Evolutionary conservation across 2,329 filamentous ascomycete genomes (phyloP).

Genomic region (Trichophyton simii): DNA sequence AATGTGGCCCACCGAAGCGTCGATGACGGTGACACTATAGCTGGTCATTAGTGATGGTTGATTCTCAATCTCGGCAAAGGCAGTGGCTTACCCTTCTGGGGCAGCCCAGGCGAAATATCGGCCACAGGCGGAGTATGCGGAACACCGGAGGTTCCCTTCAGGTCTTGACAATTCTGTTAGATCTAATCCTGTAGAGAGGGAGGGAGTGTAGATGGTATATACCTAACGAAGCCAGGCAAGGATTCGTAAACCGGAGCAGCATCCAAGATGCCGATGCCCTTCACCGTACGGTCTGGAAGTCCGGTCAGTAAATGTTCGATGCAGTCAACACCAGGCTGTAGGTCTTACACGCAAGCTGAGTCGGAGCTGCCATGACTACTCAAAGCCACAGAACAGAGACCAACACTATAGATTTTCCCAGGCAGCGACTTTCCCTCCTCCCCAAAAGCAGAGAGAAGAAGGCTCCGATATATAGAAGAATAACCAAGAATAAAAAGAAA

Average conservation of each 20-base stretch:
- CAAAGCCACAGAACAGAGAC: slow-evolving; percentile 58
- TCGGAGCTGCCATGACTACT: slow-evolving; percentile 85
- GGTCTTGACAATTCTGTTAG: background rate
- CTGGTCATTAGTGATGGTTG: background rate
- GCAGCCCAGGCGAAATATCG: slow-evolving; percentile 94
- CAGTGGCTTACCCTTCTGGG: slow-evolving; percentile 51
- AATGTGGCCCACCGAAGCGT: slow-evolving; percentile 62
- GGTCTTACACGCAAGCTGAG: slow-evolving; percentile 75
- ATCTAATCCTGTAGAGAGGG: too few relatives aligned
- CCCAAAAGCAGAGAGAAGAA: background rate
- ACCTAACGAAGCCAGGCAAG: slow-evolving; percentile 63
- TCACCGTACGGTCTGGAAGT: slow-evolving; percentile 68
- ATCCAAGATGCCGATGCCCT: slow-evolving; percentile 88
- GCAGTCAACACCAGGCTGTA: background rate
- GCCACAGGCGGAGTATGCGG: slow-evolving; percentile 88
- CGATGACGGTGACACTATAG: slow-evolving; percentile 63
- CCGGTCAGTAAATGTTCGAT: slow-evolving; percentile 13
- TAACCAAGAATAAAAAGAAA: background rate
- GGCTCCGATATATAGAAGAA: background rate
- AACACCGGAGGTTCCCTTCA: slow-evolving; percentile 89
- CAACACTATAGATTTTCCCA: background rate
- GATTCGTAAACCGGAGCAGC: slow-evolving; percentile 77
- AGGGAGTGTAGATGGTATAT: slow-evolving; percentile 5
- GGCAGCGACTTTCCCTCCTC: background rate
- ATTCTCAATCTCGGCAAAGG: background rate